phyloP scores from a whole-genome alignment of 495 filamentous ascomycete species.

The Aspergillus egyptiacus region DNA sequence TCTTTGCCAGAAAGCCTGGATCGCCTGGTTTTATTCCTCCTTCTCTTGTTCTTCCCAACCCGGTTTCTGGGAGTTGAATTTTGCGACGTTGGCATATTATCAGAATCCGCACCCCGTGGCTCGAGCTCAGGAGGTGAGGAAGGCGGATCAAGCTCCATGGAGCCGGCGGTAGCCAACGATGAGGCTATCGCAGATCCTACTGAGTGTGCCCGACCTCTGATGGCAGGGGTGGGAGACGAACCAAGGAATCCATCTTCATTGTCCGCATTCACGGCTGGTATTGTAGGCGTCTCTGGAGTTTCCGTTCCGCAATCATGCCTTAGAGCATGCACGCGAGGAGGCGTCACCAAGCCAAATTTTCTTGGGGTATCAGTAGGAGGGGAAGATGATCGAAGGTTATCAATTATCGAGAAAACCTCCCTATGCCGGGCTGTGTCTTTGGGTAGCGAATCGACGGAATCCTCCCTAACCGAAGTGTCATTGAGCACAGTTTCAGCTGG shows the following conservation, averaged over 20 bases:
- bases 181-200: constrained; percentile 15
- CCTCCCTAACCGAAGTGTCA: neutral
- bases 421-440: constrained; percentile 49
- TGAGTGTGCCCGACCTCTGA: constrained; percentile 34
- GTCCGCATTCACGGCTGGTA: constrained; percentile 33
- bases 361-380: constrained; percentile 26
- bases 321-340: constrained; percentile 26
- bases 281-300: constrained; percentile 44
- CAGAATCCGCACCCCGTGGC: constrained; percentile 24
- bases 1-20: constrained; percentile 8
- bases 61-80: constrained; percentile 3
- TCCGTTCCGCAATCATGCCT: constrained; percentile 19
- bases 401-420: constrained; percentile 64
- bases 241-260: constrained; percentile 59
- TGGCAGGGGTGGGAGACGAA: constrained; percentile 74
- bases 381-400: constrained; percentile 60
- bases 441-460: neutral
- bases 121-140: constrained; percentile 38
- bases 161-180: constrained; percentile 15
- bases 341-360: constrained; percentile 34
- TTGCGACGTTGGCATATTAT: neutral
- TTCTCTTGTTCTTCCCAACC: constrained; percentile 15
- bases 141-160: constrained; percentile 27
- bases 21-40: constrained; percentile 13
- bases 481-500: constrained; percentile 1